phyloP scores from a whole-genome alignment of 305 asterid genomes.

The Rubia occidens region DNA sequence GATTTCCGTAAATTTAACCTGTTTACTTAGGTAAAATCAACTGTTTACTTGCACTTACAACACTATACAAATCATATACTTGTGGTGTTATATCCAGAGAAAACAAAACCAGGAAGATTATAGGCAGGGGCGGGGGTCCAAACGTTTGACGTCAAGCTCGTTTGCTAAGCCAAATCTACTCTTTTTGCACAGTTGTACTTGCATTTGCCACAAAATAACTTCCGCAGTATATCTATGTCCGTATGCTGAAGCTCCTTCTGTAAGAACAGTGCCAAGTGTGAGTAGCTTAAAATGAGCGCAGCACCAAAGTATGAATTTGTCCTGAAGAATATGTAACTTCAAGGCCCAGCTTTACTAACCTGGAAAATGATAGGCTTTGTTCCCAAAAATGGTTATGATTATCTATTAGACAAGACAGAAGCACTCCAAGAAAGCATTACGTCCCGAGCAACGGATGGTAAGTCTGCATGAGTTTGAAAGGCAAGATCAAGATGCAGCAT shows the following conservation, averaged over 20 bases:
- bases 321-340: background rate
- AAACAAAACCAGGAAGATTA: background rate
- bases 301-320: background rate
- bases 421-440: constrained; percentile 84
- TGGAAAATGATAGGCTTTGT: background rate
- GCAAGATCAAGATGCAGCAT: constrained; percentile 7
- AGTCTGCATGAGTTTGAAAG: constrained; percentile 38
- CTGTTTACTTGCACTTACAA: background rate
- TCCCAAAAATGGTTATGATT: background rate
- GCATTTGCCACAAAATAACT: background rate
- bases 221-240: background rate
- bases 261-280: background rate
- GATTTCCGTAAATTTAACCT: no score
- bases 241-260: background rate
- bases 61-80: background rate
- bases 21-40: background rate
- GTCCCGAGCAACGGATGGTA: constrained; percentile 91
- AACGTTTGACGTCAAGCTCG: background rate
- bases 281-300: background rate
- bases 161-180: constrained; percentile 4
- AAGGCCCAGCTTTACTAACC: background rate
- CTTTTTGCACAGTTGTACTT: constrained; percentile 3
- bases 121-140: no score
- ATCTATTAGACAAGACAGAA: constrained; percentile 59
- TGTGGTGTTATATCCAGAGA: background rate